phyloP scores from a whole-genome alignment of 192 early-diverging fungal genomes.

The Coemansia biformis region DNA sequence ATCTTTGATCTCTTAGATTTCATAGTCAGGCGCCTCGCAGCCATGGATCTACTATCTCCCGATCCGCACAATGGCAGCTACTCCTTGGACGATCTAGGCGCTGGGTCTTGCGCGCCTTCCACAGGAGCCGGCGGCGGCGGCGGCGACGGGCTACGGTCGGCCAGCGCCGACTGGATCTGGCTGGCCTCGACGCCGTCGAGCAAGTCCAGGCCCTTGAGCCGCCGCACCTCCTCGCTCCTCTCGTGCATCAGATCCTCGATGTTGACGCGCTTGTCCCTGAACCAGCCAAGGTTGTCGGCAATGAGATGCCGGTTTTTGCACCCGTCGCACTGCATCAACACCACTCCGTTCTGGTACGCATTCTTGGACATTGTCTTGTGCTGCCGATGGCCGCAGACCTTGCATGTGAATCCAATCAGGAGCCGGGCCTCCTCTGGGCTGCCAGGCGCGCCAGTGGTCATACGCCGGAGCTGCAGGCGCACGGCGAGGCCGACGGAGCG shows the following conservation, averaged over 20 bases:
- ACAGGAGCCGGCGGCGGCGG: no score
- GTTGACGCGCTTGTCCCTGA: conserved; percentile 61
- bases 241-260: conserved; percentile 80
- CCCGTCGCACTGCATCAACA: conserved; percentile 85
- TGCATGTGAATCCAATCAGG: conserved; percentile 92
- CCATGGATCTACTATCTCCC: no score
- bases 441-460: conserved; percentile 9
- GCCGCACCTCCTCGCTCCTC: conserved; percentile 65
- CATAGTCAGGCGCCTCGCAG: no score
- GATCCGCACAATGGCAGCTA: no score
- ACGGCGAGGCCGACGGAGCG: no score
- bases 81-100: no score
- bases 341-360: conserved; percentile 86
- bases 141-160: no score
- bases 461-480: conserved; percentile 6
- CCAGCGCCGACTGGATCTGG: conserved; percentile 20
- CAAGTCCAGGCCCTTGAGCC: conserved; percentile 38
- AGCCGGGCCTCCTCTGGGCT: conserved; percentile 40
- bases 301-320: conserved; percentile 92
- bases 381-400: conserved; percentile 78
- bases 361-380: conserved; percentile 90
- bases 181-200: conserved; percentile 39
- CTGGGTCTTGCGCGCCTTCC: no score
- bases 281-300: conserved; percentile 98
- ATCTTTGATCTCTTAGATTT: no score